Percentiles rank a stretch among this genome's conserved stretches.
phyloP scores from a whole-genome alignment of 768 basidiomycete genomes.

The Clavaria fumosa region DNA sequence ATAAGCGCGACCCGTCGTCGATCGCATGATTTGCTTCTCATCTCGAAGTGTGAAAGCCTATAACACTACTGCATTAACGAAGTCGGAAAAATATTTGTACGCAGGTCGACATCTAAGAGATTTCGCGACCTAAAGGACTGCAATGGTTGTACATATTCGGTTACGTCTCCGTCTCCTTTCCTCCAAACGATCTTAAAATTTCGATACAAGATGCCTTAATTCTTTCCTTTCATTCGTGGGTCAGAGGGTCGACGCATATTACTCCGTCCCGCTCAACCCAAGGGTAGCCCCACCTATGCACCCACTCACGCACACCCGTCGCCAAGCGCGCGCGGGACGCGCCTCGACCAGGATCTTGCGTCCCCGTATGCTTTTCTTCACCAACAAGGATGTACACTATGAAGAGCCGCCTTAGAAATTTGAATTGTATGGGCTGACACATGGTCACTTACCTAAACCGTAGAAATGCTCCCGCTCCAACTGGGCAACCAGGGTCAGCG shows the following conservation, averaged over 20 bases:
- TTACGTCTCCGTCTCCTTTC: too few species aligned
- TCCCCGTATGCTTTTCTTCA: conserved; percentile 91
- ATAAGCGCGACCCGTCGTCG: too few species aligned
- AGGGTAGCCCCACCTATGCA: conserved; percentile 90
- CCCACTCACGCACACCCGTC: conserved; percentile 77
- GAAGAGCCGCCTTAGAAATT: conserved; percentile 6
- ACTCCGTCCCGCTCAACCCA: conserved; percentile 90
- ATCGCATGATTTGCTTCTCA: too few species aligned
- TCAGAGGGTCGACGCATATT: conserved; percentile 76
- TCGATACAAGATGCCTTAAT: background rate
- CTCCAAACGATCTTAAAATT: too few species aligned
- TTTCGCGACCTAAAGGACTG: too few species aligned
- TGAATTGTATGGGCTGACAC: conserved; percentile 3
- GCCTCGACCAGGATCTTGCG: conserved; percentile 71
- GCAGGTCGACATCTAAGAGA: too few species aligned
- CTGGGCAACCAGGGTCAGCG: conserved; percentile 21
- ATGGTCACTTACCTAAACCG: conserved; percentile 49
- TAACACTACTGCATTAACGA: too few species aligned
- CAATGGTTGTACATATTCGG: too few species aligned
- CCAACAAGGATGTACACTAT: conserved; percentile 82
- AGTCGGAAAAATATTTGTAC: too few species aligned
- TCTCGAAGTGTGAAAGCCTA: too few species aligned
- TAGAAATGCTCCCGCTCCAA: conserved; percentile 79
- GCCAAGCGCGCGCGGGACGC: conserved; percentile 74
- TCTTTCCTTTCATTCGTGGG: conserved; percentile 27